Evolutionary conservation across 179 eudicot genomes (phyloP), one percentile per base, ranked within the genome.

Genomic region (Gypsophila paniculata): DNA sequence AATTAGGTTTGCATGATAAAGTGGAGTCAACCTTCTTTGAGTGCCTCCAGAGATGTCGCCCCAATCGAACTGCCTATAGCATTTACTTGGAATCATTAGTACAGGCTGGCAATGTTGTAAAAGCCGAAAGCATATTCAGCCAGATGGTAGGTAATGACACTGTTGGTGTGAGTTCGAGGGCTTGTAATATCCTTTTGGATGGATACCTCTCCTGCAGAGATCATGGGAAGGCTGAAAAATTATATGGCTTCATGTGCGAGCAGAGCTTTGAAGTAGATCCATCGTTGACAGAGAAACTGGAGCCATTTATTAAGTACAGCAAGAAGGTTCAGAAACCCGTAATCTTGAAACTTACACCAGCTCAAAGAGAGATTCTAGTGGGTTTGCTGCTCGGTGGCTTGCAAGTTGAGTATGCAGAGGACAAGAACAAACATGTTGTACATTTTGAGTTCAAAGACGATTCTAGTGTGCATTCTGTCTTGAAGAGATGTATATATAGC

Each of bases 311-410:
- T 57, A 85, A 82, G 64, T 81, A 77, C 70, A 75, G 73, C 36
- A 79, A 65, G 80, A 86, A 84, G 70, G 82, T 79, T 54, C 72
- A 79, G 69, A 86, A 78, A 57, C 75, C 91, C 2, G 39, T 69
- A 38, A 74, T 67, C 68, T 69, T 85, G 84, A 88, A 87, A 83
- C 89, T 94, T 59, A 87, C 86, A 73, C 82, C 79, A 73, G 93
- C 82, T 58, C 97, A 94, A 78, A 79, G 99, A 75, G 99, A 94
- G 72, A 86, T 87, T 36, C 81, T 94, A 77, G 81, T 87, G 68
- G 99, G 99, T 57, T 76, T 94, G 82, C 76, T 92, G 55, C 76
- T 94, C 64, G 97, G 96, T 26, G 97, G 99, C 52, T 72, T 91
- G 81, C 78, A 70, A 70, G 81, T 88, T 66, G 84, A 73, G 78